Evolutionary conservation across 768 basidiomycete genomes (phyloP).

Genomic region (Steccherinum ochraceum): DNA sequence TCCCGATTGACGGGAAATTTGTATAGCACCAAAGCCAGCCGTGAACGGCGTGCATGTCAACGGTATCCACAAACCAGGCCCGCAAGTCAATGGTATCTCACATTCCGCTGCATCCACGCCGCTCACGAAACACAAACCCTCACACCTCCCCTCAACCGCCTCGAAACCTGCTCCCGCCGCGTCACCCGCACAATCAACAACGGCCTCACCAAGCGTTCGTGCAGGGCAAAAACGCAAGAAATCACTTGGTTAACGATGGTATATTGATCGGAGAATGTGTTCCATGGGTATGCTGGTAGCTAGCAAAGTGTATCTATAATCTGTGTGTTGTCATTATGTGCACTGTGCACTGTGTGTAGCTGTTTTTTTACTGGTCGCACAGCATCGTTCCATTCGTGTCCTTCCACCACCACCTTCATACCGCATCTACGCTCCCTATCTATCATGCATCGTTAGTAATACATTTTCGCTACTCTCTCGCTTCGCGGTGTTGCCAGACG

Average conservation of each 20-base stretch:
- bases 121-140: conserved; percentile 9
- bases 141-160: neutral
- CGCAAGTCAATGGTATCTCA: conserved; percentile 9
- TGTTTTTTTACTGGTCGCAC: neutral
- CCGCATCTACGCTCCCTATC: neutral
- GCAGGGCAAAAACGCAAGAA: conserved; percentile 56
- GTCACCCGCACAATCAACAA: conserved; percentile 5
- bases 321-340: too few relatives aligned
- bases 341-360: neutral
- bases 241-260: conserved; percentile 31
- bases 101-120: conserved; percentile 5
- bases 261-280: too few relatives aligned
- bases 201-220: conserved; percentile 18
- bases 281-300: too few relatives aligned
- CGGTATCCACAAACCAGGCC: conserved; percentile 12
- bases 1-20: neutral
- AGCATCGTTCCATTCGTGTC: neutral
- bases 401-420: neutral
- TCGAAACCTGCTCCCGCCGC: neutral
- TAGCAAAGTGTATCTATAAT: neutral
- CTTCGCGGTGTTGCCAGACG: too few relatives aligned
- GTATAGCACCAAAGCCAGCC: conserved; percentile 6
- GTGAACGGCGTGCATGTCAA: conserved; percentile 10
- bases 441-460: neutral
- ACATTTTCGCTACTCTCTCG: neutral